These are phyloP conservation scores for Termitomyces eurrhizus DNA, from an alignment of 768 basidiomycete species.

Conservation along the genomic window DNA sequence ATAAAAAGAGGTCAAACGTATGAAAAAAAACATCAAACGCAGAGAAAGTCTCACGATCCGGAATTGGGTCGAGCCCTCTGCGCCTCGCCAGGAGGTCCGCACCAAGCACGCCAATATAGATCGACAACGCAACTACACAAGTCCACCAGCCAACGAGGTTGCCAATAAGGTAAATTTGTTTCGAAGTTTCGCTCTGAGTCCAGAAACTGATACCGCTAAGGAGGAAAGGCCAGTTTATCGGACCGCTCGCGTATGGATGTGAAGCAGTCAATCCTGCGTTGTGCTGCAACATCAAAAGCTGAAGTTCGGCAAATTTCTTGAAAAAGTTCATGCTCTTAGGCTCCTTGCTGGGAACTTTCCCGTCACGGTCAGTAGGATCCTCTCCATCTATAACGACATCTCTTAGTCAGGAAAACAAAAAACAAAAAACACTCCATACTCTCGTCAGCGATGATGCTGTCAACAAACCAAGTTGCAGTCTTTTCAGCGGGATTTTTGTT, in stretches of 20 bases:
- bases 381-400: constrained; percentile 40
- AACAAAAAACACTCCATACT: constrained; percentile 42
- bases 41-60: constrained; percentile 63
- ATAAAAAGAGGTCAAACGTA: neutral
- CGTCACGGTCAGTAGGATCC: constrained; percentile 51
- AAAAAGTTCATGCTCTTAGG: constrained; percentile 89
- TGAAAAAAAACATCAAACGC: neutral
- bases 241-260: constrained; percentile 94
- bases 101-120: constrained; percentile 85
- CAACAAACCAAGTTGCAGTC: constrained; percentile 84
- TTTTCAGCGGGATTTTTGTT: constrained; percentile 88
- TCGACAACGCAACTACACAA: constrained; percentile 78
- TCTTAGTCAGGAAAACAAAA: constrained; percentile 7
- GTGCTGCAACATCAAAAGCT: constrained; percentile 95
- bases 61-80: constrained; percentile 79
- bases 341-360: constrained; percentile 49
- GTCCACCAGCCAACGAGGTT: constrained; percentile 96
- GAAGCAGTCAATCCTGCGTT: constrained; percentile 98
- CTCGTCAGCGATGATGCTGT: constrained; percentile 73
- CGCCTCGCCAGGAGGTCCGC: constrained; percentile 89
- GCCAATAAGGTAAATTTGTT: constrained; percentile 96
- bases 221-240: constrained; percentile 98
- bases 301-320: constrained; percentile 90
- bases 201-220: constrained; percentile 97
- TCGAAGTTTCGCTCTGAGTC: constrained; percentile 80